A percentile compares a stretch with the other conserved stretches of the same genome.
These are phyloP conservation scores for Ganoderma meredithae DNA, from an alignment of 1,284 basidiomycete species.

Conservation along the genomic window DNA sequence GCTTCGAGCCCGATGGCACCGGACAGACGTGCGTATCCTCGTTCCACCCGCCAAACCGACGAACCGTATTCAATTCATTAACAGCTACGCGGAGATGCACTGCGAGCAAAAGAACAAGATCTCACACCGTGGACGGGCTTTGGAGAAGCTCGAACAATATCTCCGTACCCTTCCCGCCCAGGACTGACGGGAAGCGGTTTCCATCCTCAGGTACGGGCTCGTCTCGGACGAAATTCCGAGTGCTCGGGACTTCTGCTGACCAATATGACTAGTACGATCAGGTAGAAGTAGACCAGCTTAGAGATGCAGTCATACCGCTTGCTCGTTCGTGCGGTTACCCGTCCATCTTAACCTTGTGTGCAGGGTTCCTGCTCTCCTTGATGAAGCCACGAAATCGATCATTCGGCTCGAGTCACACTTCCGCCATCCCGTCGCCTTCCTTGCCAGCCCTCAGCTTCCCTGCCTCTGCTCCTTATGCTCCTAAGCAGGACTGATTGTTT, in stretches of 20 bases:
- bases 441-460: too few species aligned
- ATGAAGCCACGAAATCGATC: too few species aligned
- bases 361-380: too few species aligned
- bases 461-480: too few species aligned
- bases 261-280: background rate
- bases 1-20: constrained; percentile 83
- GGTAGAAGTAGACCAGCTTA: background rate
- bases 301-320: background rate
- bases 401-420: too few species aligned
- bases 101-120: constrained; percentile 86
- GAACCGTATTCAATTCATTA: background rate
- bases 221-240: background rate
- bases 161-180: constrained; percentile 47
- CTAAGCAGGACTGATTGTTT: too few species aligned
- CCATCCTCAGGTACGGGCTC: background rate
- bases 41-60: background rate
- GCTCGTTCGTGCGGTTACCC: background rate
- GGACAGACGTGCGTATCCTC: constrained; percentile 73
- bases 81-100: constrained; percentile 95
- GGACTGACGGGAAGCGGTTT: background rate
- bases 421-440: too few species aligned
- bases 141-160: constrained; percentile 82
- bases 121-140: constrained; percentile 89
- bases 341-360: too few species aligned
- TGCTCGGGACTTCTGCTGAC: background rate